A percentile compares a stretch with the other conserved stretches of the same genome.
Evolutionary conservation across 116 monocot genomes (phyloP).

Genomic region (Iris pallida): DNA sequence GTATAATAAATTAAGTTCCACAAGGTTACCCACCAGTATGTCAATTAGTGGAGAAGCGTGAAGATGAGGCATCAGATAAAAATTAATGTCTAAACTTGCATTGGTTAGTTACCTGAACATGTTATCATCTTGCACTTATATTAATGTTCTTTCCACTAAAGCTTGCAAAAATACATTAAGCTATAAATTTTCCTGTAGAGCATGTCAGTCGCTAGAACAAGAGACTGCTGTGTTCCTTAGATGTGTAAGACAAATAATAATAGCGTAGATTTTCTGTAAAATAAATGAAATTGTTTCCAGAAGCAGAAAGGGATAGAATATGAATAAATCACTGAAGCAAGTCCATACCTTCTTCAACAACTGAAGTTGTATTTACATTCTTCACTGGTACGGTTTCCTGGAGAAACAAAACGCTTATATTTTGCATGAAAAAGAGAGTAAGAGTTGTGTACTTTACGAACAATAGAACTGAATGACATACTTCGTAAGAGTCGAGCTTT

Average conservation of each 20-base stretch:
- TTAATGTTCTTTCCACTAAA: neutral
- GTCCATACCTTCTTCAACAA: conserved; percentile 4
- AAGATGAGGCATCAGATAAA: neutral
- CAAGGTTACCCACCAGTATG: no score
- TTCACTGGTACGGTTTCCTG: conserved; percentile 2
- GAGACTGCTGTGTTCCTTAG: neutral
- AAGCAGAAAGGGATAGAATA: conserved; percentile 1
- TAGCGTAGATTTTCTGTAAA: neutral
- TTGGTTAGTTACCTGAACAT: neutral
- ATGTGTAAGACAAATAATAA: neutral
- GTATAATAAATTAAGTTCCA: no score
- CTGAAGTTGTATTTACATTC: neutral
- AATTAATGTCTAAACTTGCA: neutral
- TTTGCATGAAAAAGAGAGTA: neutral
- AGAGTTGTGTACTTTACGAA: neutral
- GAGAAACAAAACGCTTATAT: neutral
- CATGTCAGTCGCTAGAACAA: neutral
- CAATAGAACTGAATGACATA: neutral
- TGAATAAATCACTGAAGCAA: conserved; percentile 1
- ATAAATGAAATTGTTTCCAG: neutral
- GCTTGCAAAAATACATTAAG: neutral
- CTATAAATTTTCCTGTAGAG: neutral
- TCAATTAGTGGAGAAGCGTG: no score
- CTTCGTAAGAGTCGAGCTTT: conserved; percentile 15
- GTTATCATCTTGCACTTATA: neutral